phyloP scores from a whole-genome alignment of 805 yeast species.

The Wickerhamomyces sydowiorum region DNA sequence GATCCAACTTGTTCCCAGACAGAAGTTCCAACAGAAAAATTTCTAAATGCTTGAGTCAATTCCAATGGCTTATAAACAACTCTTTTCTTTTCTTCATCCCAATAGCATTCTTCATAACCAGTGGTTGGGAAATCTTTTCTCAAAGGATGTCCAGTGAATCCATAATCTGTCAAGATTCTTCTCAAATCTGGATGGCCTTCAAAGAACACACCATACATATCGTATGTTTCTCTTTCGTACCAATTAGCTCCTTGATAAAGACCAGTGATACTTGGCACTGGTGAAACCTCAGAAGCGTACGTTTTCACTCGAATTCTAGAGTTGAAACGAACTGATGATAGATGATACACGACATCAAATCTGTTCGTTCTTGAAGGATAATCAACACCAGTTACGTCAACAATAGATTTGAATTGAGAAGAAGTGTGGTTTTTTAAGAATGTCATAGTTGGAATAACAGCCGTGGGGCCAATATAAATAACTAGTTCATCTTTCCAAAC shows the following conservation, averaged over 20 bases:
- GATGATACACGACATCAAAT: conserved; percentile 81
- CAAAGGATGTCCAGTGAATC: conserved; percentile 88
- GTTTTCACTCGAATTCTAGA: conserved; percentile 87
- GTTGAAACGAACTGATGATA: conserved; percentile 76
- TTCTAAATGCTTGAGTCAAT: conserved; percentile 88
- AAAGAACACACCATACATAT: conserved; percentile 80
- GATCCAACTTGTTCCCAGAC: conserved; percentile 92
- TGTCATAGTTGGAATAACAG: conserved; percentile 61
- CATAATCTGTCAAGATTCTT: conserved; percentile 87
- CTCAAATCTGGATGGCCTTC: conserved; percentile 88
- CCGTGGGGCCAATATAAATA: conserved; percentile 69
- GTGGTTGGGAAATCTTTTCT: conserved; percentile 92
- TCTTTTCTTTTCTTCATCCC: conserved; percentile 87
- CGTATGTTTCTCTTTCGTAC: conserved; percentile 88
- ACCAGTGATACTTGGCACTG: conserved; percentile 76
- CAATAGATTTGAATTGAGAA: conserved; percentile 69
- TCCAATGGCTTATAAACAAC: conserved; percentile 87
- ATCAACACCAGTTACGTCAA: conserved; percentile 85
- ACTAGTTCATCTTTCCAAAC: conserved; percentile 91
- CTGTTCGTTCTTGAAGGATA: conserved; percentile 79
- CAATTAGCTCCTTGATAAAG: conserved; percentile 79
- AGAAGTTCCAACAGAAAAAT: conserved; percentile 81
- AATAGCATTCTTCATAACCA: conserved; percentile 85
- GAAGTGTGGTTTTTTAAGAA: conserved; percentile 77
- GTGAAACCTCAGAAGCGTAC: conserved; percentile 74